Evolutionary conservation across 169 alveolate genomes (phyloP), one percentile per base, ranked within the genome.

Genomic region (Plasmodium falciparum): DNA sequence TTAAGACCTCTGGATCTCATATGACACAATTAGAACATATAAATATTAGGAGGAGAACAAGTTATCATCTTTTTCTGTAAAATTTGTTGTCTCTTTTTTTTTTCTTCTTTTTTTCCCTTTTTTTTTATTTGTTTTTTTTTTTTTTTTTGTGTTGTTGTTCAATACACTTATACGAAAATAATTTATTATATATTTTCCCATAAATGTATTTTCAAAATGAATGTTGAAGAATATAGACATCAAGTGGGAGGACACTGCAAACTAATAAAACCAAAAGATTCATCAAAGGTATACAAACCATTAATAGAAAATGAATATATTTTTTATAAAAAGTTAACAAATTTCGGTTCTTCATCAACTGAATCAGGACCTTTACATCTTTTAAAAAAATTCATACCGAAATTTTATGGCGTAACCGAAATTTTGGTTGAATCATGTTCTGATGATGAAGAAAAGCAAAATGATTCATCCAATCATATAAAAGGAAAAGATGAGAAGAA

Each of bases 201-300:
- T 56, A 12, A 56, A 56, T 56, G 17, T 13, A 6, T 56, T 56
- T 56, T 50, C 17, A 69, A 74, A 70, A 91, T 91, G 94, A 33
- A 49, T 62, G 80, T 93, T 56, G 95, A 93, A 67, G 93, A 67
- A 67, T 93, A 93, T 76, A 63, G 95, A 26, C 95, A 93, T 85
- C 95, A 93, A 62, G 95, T 93, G 20, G 95, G 95, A 11, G 95
- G 95, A 22, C 95, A 93, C 72, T 88, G 92, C 45, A 93, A 92
- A 50, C 61, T 93, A 58, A 59, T 93, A 45, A 93, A 93, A 88
- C 94, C 94, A 49, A 74, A 86, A 49, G 94, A 90, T 63, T 88
- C 94, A 29, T 90, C 94, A 52, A 90, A 90, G 71, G 94, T 93
- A 17, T 93, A 90, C 65, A 93, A 93, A 73, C 95, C 95, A 2